Evolutionary conservation across 176 grass and related monocot genomes (phyloP).

Genomic region (Olyra latifolia): DNA sequence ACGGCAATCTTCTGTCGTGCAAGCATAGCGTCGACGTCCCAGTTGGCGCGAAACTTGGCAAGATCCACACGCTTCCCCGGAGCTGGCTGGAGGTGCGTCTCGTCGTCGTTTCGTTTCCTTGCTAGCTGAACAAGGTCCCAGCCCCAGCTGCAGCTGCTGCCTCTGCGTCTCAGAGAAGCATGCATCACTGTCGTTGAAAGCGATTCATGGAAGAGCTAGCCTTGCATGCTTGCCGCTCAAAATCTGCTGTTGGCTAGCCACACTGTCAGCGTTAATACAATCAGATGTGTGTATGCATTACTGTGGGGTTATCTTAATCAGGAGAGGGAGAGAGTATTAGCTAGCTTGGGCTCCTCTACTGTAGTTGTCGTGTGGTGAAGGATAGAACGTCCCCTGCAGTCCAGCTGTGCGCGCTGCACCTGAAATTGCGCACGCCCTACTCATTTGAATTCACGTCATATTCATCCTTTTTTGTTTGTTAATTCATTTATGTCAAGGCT

Average conservation of each 20-base stretch:
- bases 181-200: neutral
- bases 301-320: neutral
- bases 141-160: neutral
- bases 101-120: neutral
- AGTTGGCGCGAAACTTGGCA: neutral
- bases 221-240: neutral
- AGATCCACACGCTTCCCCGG: neutral
- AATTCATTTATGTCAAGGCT: neutral
- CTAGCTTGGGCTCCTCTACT: neutral
- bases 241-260: neutral
- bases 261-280: neutral
- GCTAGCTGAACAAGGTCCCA: neutral
- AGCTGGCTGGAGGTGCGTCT: neutral
- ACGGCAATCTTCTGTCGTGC: neutral
- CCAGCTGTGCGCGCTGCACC: slow-evolving; percentile 19
- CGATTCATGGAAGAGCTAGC: neutral
- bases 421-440: neutral
- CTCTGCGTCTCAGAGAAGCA: no score
- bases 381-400: slow-evolving; percentile 34
- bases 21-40: neutral
- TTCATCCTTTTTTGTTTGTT: neutral
- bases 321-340: neutral
- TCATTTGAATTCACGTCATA: neutral
- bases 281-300: neutral
- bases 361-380: neutral